Evolutionary conservation across 495 filamentous ascomycete genomes (phyloP), one percentile per base, ranked within the genome.

Genomic region (Tuber magnatum): DNA sequence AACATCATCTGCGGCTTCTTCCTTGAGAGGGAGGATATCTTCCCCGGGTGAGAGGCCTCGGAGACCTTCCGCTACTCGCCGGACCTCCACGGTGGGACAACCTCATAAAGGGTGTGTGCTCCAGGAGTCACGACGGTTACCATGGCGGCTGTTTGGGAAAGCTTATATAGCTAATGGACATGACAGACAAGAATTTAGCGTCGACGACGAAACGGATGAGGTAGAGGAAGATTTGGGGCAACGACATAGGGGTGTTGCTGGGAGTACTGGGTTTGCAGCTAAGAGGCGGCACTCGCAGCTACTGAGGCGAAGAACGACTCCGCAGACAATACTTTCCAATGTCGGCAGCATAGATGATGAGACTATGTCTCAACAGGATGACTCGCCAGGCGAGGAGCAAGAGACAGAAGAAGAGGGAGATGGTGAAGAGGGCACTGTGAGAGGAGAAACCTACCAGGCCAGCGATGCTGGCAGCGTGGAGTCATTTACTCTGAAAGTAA

Each of bases 121-220:
- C 46, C 51, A 73, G 44, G 51, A 32, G 24, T 44, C n/a, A 76
- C 51, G 41, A 38, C 72, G 71, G 69, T 71, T 71, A 73, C 38
- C 72, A 56, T 68, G 69, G 24, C 32, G 41, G 70, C 69, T 73
- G 73, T 71, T 41, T 71, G 70, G 73, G 65, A 71, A 28, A 71
- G 72, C 69, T n/a, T n/a, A 73, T 75, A 75, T 75, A 71, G 72
- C 76, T 75, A 75, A 73, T 77, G 74, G 72, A 43, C 24, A 43
- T 46, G 48, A 51, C 61, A 81, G 78, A 20, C 92, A 93, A 82
- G 89, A 93, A 77, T 99, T 97, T 83, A 97, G 94, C 14, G 94
- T 93, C 35, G 95, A 99, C 80, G 95, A 99, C 83, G 93, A 92
- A 83, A 87, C 91, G 38, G 86, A 88, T 69, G 95, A 99, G 83